Base-by-base conservation (phyloP, 306 rosid genomes). In the Begonia masoniana region DNA sequence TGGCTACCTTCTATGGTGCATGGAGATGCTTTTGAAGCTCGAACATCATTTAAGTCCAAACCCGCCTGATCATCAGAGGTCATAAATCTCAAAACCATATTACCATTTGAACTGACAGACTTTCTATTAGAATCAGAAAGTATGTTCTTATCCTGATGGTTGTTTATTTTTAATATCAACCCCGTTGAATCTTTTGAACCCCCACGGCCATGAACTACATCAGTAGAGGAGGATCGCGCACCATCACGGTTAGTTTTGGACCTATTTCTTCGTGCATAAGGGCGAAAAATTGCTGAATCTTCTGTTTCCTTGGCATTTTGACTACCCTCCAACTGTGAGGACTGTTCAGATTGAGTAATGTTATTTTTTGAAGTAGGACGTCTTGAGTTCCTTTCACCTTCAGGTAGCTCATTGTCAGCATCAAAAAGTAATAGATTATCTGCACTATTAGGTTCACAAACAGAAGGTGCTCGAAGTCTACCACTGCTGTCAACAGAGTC, bases 401-500 rank as follows among this genome's bases (percentile, higher is more conserved):
- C 88, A 17, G 80, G 78, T 59, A 73, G 68, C 65, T 81, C 93
- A 67, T 74, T 82, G 57, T 71, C 89, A 60, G 76, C 85, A 60
- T 82, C 89, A 75, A 87, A 92, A 46, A 83, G 87, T 58, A 82
- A 74, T 58, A 92, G 94, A 71, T 92, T 87, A 76, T 92, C 99
- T 51, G 95, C 99, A 65, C 91, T 87, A 62, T 83, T 92, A 46
- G 99, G 95, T 62, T 92, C 99, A 65, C 87, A 76, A 50, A 71
- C 68, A 50, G 82, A 65, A 61, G 85, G 83, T 63, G 72, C 85
- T 65, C 94, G 93, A 39, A 93, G 99, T 58, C 88, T 78, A 66
- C 94, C 87, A 58, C 93, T 92, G 69, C 99, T 92, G 65, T 92
- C 96, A n/a, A 87, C 93, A 64, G 99, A 92, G 65, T 92, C 99